Percentiles rank a stretch among this genome's conserved stretches.
Evolutionary conservation across 192 early-diverging fungal genomes (phyloP).

Genomic region (Spinellus fusiger): DNA sequence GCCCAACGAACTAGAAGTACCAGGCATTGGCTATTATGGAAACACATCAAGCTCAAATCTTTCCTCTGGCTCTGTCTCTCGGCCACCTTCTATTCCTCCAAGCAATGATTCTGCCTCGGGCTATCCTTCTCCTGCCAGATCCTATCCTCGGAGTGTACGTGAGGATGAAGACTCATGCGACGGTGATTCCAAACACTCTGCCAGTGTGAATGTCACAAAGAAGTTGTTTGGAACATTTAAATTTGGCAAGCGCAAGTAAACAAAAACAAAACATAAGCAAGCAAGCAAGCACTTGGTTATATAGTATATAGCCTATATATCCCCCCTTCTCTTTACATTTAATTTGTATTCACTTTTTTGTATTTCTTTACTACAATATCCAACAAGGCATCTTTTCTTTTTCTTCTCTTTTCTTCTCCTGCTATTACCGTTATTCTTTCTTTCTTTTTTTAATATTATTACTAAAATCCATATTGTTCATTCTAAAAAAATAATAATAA

Average conservation of each 20-base stretch:
- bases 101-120: neutral
- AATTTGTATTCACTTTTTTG: too few relatives aligned
- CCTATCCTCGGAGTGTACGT: conserved; percentile 4
- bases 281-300: too few relatives aligned
- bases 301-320: too few relatives aligned
- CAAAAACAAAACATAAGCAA: neutral
- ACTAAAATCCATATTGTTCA: too few relatives aligned
- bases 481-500: too few relatives aligned
- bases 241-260: conserved; percentile 13
- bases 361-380: too few relatives aligned
- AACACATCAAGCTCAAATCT: conserved; percentile 5
- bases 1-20: conserved; percentile 1
- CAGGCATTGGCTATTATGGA: neutral
- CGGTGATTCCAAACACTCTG: conserved; percentile 21
- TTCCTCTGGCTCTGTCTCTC: neutral
- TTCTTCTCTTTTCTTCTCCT: too few relatives aligned
- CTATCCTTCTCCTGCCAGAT: conserved; percentile 11
- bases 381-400: too few relatives aligned
- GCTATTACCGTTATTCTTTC: too few relatives aligned
- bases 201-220: neutral
- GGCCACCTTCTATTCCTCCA: conserved; percentile 5
- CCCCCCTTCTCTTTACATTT: too few relatives aligned
- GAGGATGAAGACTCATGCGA: conserved; percentile 21
- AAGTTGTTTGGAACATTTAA: conserved; percentile 20
- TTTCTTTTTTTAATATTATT: too few relatives aligned